Conservation (phyloP, 176 grass and related monocot species). For the Oryza meyeriana region DNA sequence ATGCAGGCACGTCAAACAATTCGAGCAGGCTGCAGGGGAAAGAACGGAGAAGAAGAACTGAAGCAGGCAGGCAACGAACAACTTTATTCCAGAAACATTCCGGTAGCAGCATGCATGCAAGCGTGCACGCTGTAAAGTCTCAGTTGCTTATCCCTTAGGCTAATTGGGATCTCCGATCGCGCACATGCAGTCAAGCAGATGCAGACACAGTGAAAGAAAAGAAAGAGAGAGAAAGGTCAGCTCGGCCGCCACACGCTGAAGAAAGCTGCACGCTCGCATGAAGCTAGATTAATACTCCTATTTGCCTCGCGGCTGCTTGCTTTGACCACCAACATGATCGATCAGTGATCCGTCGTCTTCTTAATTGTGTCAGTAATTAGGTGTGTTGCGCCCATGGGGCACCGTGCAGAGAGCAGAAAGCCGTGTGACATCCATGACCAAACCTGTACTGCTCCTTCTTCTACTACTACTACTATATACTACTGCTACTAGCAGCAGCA, state of each 20-base stretch:
- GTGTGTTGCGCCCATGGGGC: background rate
- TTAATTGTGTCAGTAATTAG: background rate
- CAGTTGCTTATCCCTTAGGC: slow-evolving; percentile 7
- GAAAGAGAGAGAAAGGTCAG: background rate
- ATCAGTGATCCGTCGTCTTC: background rate
- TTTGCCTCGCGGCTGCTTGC: background rate
- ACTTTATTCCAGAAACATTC: background rate
- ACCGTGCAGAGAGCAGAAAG: background rate
- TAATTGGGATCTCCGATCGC: background rate
- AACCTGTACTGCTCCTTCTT: background rate
- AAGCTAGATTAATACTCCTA: no score
- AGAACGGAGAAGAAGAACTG: background rate
- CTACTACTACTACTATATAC: background rate
- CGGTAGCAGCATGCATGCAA: background rate
- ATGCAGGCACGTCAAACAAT: background rate
- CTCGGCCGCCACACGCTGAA: background rate
- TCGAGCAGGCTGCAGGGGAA: background rate
- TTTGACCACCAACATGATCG: background rate
- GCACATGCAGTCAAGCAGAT: background rate
- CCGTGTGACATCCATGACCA: slow-evolving; percentile 5
- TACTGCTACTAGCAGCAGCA: background rate
- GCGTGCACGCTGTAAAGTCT: background rate
- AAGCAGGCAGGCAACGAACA: background rate
- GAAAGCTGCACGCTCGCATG: background rate
- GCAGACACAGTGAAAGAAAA: background rate